These are phyloP conservation scores for Lyophyllum decastes DNA, from an alignment of 768 basidiomycete genomes.

Conservation along the genomic window DNA sequence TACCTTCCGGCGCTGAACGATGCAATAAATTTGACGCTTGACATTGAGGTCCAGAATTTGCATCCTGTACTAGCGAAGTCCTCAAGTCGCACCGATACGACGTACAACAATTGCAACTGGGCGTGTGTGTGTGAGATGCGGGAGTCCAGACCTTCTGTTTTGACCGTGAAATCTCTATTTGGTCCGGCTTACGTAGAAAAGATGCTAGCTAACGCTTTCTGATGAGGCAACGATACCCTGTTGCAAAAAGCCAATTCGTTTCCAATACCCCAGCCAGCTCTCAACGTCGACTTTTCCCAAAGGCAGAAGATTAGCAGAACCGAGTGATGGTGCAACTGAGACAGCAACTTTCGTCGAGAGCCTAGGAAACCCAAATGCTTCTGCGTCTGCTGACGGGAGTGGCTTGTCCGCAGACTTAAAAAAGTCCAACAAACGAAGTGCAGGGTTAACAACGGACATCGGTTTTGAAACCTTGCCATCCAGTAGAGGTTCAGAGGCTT, in stretches of 20 bases:
- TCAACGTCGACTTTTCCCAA: neutral
- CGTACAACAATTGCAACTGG: no score
- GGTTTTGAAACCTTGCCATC: neutral
- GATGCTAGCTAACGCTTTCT: neutral
- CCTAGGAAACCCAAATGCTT: conserved; percentile 23
- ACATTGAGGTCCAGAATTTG: no score
- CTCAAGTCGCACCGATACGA: no score
- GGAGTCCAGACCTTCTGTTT: no score
- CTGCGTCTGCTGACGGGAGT: conserved; percentile 12
- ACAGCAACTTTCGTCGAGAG: conserved; percentile 10
- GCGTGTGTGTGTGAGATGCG: no score
- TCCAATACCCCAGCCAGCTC: conserved; percentile 10
- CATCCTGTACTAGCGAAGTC: no score
- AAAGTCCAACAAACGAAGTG: conserved; percentile 29
- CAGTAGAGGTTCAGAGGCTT: conserved; percentile 12
- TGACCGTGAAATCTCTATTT: no score
- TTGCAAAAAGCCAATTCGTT: neutral
- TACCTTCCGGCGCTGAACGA: no score
- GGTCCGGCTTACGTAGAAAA: no score
- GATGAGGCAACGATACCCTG: neutral
- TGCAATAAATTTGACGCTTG: no score
- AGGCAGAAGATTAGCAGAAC: neutral
- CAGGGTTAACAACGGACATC: conserved; percentile 20
- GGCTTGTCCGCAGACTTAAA: conserved; percentile 21
- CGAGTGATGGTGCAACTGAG: neutral